phyloP scores from a whole-genome alignment of 495 filamentous ascomycete genomes.

The Sabuloglossum arenarium region DNA sequence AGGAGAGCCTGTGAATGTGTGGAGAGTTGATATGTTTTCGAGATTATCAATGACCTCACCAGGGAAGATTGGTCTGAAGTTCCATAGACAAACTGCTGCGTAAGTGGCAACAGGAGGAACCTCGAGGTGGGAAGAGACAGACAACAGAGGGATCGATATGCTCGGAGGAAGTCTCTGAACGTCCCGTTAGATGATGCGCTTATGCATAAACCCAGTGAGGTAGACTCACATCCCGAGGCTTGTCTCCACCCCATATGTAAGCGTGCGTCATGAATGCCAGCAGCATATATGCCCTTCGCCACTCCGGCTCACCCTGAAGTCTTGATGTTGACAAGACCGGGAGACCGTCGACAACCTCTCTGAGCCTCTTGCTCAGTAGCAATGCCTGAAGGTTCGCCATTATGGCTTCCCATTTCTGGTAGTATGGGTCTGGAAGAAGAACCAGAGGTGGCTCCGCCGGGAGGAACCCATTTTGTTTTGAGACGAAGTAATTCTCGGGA shows the following conservation, averaged over 20 bases:
- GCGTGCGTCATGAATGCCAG: conserved; percentile 77
- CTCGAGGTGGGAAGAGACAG: conserved; percentile 61
- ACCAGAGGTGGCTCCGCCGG: conserved; percentile 62
- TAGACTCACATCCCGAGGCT: conserved; percentile 44
- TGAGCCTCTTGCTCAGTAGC: conserved; percentile 61
- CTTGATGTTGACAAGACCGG: conserved; percentile 63
- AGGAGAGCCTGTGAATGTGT: conserved; percentile 83
- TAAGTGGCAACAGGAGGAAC: conserved; percentile 91
- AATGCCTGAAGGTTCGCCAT: conserved; percentile 69
- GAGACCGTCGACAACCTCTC: conserved; percentile 52
- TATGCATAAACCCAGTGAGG: background rate
- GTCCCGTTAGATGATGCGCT: background rate
- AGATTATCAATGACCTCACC: conserved; percentile 62
- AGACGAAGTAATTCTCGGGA: conserved; percentile 71
- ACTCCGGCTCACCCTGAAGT: conserved; percentile 66
- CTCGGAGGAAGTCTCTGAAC: conserved; percentile 59
- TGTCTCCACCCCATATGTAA: conserved; percentile 87
- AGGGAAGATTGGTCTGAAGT: conserved; percentile 74
- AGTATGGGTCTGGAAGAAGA: conserved; percentile 67
- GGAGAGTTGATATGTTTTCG: conserved; percentile 63
- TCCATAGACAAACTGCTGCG: conserved; percentile 81
- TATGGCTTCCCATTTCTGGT: conserved; percentile 78
- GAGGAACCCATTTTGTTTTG: conserved; percentile 71
- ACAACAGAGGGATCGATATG: conserved; percentile 62
- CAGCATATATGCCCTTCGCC: conserved; percentile 75